Percentiles rank a stretch among this genome's conserved stretches.
These are phyloP conservation scores for Anthostomella pinea DNA, from an alignment of 2,329 filamentous ascomycete genomes.

Conservation along the genomic window DNA sequence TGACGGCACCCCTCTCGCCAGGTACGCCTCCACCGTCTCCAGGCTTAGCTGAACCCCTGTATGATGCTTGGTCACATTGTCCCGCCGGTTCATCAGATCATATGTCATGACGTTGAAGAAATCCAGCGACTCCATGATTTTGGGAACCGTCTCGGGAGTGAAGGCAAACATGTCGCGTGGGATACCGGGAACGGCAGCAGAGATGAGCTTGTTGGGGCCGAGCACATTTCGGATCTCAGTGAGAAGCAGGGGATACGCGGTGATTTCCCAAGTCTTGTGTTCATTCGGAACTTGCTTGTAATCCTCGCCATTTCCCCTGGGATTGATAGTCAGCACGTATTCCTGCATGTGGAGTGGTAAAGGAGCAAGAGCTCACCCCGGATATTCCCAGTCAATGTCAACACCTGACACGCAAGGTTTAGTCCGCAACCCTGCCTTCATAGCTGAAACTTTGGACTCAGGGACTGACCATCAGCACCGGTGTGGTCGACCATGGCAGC, in stretches of 20 bases:
- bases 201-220: slow-evolving; percentile 57
- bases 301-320: slow-evolving; percentile 64
- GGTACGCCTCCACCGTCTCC: slow-evolving; percentile 56
- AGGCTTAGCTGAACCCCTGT: slow-evolving; percentile 54
- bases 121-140: slow-evolving; percentile 59
- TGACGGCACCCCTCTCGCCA: slow-evolving; percentile 52
- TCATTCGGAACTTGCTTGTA: slow-evolving; percentile 62
- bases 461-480: slow-evolving; percentile 53
- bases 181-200: slow-evolving; percentile 64
- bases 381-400: slow-evolving; percentile 67
- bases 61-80: slow-evolving; percentile 63
- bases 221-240: slow-evolving; percentile 56
- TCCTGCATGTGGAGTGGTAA: too few species aligned
- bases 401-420: slow-evolving; percentile 28
- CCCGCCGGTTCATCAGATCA: slow-evolving; percentile 71
- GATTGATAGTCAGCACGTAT: too few species aligned
- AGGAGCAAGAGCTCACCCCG: slow-evolving; percentile 19
- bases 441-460: slow-evolving; percentile 40
- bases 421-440: slow-evolving; percentile 10
- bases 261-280: slow-evolving; percentile 57
- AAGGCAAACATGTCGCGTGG: slow-evolving; percentile 67
- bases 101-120: slow-evolving; percentile 72
- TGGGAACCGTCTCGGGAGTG: slow-evolving; percentile 51
- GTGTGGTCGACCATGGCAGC: slow-evolving; percentile 49
- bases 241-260: slow-evolving; percentile 60